These are phyloP conservation scores for Lasiodiplodia hormozganensis DNA, from an alignment of 2,329 filamentous ascomycete genomes.

Conservation along the genomic window DNA sequence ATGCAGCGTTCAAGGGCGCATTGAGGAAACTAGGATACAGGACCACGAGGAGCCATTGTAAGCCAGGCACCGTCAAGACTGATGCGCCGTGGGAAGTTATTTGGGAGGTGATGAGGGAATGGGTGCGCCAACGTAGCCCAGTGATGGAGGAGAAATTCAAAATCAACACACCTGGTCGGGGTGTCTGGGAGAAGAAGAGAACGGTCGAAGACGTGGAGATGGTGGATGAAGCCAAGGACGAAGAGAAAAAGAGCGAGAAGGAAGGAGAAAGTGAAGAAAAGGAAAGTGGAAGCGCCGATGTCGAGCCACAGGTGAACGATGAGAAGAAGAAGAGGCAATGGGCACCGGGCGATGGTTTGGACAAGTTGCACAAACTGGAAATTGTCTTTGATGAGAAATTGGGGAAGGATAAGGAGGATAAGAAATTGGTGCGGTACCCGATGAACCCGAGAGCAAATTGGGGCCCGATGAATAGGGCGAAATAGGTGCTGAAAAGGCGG, in stretches of 20 bases:
- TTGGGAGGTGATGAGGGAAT: constrained; percentile 94
- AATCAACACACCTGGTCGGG: constrained; percentile 73
- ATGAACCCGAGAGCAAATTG: constrained; percentile 90
- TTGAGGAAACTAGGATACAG: constrained; percentile 80
- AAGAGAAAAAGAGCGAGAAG: constrained; percentile 44
- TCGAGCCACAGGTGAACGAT: not conserved
- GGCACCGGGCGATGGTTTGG: not conserved
- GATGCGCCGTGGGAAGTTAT: constrained; percentile 89
- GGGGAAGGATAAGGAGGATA: constrained; percentile 70
- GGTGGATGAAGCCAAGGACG: constrained; percentile 40
- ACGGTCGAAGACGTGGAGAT: constrained; percentile 38
- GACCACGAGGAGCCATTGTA: constrained; percentile 86
- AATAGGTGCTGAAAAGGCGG: constrained; percentile 38
- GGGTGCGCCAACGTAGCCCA: constrained; percentile 80
- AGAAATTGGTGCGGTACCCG: constrained; percentile 84
- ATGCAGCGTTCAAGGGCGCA: constrained; percentile 81
- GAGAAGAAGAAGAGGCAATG: not conserved
- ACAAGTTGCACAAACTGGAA: constrained; percentile 52
- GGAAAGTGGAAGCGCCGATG: not conserved
- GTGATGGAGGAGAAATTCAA: constrained; percentile 76
- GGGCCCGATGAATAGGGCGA: constrained; percentile 76
- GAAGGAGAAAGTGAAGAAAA: constrained; percentile 31
- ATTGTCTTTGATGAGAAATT: constrained; percentile 82
- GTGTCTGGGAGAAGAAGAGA: constrained; percentile 62
- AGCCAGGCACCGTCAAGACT: constrained; percentile 89